phyloP scores from a whole-genome alignment of 2,329 filamentous ascomycete genomes.

The Aspergillus versicolor region DNA sequence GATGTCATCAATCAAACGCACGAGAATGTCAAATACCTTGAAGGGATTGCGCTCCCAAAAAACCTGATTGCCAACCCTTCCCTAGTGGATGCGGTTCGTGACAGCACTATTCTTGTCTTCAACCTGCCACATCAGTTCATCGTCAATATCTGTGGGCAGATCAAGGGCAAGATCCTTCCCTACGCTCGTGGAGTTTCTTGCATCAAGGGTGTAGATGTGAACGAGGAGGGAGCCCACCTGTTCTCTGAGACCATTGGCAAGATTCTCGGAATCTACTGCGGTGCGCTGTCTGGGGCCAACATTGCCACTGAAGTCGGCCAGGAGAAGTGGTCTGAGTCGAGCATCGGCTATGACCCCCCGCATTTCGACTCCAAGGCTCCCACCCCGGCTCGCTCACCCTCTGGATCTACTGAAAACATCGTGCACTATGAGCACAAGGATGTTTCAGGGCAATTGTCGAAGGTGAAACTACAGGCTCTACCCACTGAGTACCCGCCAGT shows the following conservation, averaged over 20 bases:
- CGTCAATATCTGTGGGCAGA: conserved; percentile 75
- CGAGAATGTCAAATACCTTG: conserved; percentile 98
- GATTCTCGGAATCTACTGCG: conserved; percentile 91
- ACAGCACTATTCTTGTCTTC: conserved; percentile 88
- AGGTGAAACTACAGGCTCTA: conserved; percentile 70
- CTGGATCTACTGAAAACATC: conserved; percentile 51
- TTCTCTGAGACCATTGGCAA: conserved; percentile 95
- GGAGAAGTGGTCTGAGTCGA: conserved; percentile 97
- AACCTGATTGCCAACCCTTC: conserved; percentile 58
- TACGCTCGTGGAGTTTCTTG: conserved; percentile 93
- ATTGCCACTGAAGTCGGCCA: conserved; percentile 91
- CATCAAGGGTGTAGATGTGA: conserved; percentile 96
- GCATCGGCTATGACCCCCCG: conserved; percentile 92
- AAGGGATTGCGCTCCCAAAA: conserved; percentile 75
- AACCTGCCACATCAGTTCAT: conserved; percentile 95
- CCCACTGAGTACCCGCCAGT: conserved; percentile 82
- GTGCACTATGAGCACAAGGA: conserved; percentile 64
- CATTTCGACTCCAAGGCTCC: conserved; percentile 79
- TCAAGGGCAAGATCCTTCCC: conserved; percentile 85
- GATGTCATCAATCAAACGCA: conserved; percentile 85
- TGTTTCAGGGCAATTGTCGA: conserved; percentile 64
- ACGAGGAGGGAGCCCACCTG: conserved; percentile 78
- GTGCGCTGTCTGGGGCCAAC: conserved; percentile 92
- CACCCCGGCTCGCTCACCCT: conserved; percentile 57
- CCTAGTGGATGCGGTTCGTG: conserved; percentile 69